Evolutionary conservation across 805 yeast genomes (phyloP).

Genomic region (Kodamaea kakaduensis): DNA sequence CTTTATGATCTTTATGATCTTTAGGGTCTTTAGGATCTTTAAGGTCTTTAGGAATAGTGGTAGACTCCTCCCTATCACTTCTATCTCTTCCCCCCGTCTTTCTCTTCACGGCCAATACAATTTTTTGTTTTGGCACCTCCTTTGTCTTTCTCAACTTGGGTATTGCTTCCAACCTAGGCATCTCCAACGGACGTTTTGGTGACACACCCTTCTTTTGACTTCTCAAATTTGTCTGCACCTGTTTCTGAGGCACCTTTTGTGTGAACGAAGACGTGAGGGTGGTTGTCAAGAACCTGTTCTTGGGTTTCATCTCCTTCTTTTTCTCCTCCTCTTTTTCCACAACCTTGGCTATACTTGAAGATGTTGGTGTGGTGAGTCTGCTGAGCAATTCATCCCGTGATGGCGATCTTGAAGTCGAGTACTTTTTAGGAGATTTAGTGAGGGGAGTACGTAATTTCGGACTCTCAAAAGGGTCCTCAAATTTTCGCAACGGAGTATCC

Average conservation of each 20-base stretch:
- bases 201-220: constrained; percentile 19
- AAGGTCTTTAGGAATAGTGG: no score
- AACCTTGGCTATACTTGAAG: constrained; percentile 28
- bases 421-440: background rate
- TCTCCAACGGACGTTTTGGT: constrained; percentile 10
- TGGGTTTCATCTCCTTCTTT: constrained; percentile 13
- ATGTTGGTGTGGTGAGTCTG: constrained; percentile 28
- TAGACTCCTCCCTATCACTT: constrained; percentile 1
- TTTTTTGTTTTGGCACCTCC: constrained; percentile 24
- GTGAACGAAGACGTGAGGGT: constrained; percentile 31
- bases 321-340: constrained; percentile 9
- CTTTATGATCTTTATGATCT: background rate
- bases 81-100: background rate
- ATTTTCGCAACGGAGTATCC: no score
- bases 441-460: no score
- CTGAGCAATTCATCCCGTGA: constrained; percentile 13
- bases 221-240: constrained; percentile 11
- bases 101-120: constrained; percentile 18
- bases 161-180: constrained; percentile 14
- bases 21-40: constrained; percentile 3
- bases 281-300: constrained; percentile 34
- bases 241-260: constrained; percentile 13
- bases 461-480: no score
- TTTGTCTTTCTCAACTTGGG: constrained; percentile 25
- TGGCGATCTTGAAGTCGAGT: constrained; percentile 8